These are phyloP conservation scores for Ophiostoma tasmaniense DNA, from an alignment of 2,329 filamentous ascomycete species.

Conservation along the genomic window DNA sequence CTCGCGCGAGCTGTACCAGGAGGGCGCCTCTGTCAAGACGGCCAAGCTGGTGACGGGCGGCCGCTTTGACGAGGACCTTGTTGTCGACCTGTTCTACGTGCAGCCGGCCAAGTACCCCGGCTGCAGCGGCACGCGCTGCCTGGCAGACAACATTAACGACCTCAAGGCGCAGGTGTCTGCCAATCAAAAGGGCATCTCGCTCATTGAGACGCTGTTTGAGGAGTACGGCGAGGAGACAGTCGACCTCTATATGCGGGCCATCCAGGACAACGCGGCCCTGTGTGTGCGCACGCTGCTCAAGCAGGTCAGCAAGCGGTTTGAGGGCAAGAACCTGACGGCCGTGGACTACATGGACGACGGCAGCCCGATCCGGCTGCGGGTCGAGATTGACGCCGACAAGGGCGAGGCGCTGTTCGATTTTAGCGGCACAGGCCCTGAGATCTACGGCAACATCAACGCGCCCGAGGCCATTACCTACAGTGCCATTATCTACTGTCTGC, in stretches of 20 bases:
- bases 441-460: conserved; percentile 69
- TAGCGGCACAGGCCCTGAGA: conserved; percentile 63
- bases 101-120: conserved; percentile 68
- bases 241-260: conserved; percentile 74
- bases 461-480: conserved; percentile 69
- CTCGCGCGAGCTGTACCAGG: conserved; percentile 56
- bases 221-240: conserved; percentile 73
- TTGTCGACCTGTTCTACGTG: conserved; percentile 60
- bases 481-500: conserved; percentile 78
- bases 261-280: conserved; percentile 71
- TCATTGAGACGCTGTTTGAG: conserved; percentile 65
- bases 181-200: conserved; percentile 74
- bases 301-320: conserved; percentile 54
- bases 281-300: conserved; percentile 68
- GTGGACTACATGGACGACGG: conserved; percentile 85
- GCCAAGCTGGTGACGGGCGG: conserved; percentile 69
- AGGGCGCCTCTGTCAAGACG: conserved; percentile 55
- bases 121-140: conserved; percentile 68
- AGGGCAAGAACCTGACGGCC: conserved; percentile 62
- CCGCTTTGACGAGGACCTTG: conserved; percentile 67
- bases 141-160: conserved; percentile 78
- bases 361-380: conserved; percentile 63
- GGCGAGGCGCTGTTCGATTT: conserved; percentile 75
- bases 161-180: conserved; percentile 80
- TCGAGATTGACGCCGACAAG: conserved; percentile 64